These are phyloP conservation scores for Trametes gibbosa DNA, from an alignment of 768 basidiomycete genomes.

Conservation along the genomic window DNA sequence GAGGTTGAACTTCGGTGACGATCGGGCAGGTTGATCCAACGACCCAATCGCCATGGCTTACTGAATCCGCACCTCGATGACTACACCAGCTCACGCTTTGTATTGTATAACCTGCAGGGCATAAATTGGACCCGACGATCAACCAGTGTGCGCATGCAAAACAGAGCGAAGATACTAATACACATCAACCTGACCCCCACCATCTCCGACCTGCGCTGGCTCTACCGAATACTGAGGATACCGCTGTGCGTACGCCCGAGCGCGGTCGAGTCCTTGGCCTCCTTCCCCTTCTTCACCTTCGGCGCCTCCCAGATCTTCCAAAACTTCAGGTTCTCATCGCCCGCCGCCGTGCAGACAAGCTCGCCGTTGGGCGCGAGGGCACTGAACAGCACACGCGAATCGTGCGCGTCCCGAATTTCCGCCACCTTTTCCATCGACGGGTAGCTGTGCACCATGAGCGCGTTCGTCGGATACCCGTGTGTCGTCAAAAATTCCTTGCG, in stretches of 20 bases:
- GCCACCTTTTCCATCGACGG: conserved; percentile 80
- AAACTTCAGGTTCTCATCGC: conserved; percentile 96
- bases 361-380: conserved; percentile 86
- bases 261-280: conserved; percentile 33
- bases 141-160: conserved; percentile 2
- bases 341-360: conserved; percentile 87
- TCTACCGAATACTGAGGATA: conserved; percentile 27
- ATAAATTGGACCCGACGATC: background rate
- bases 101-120: background rate
- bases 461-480: conserved; percentile 91
- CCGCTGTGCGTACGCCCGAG: conserved; percentile 26
- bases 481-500: conserved; percentile 89
- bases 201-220: background rate
- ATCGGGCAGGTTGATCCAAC: background rate
- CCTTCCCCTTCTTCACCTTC: conserved; percentile 52
- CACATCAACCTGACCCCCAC: background rate
- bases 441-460: conserved; percentile 79
- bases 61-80: background rate
- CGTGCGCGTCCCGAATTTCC: conserved; percentile 90
- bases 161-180: conserved; percentile 16
- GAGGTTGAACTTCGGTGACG: background rate
- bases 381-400: conserved; percentile 85
- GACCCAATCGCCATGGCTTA: background rate
- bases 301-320: conserved; percentile 83
- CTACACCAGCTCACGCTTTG: background rate